Evolutionary conservation across 805 yeast genomes (phyloP), one percentile per base, ranked within the genome.

Genomic region (Lachancea fermentati): DNA sequence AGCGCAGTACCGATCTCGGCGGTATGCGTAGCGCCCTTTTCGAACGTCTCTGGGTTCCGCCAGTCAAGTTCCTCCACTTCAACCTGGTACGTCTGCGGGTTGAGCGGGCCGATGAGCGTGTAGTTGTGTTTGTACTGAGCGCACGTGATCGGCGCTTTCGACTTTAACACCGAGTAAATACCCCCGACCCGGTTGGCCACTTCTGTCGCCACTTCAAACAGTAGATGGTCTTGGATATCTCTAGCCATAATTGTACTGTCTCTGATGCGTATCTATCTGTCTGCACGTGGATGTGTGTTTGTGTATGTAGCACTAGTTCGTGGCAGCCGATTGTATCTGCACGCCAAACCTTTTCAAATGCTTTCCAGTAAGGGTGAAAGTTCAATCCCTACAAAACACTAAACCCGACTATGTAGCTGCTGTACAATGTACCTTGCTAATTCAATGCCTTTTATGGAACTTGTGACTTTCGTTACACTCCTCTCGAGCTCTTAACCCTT

Each of bases 151-250:
- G 97, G 97, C 5, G 97, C 97, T 65, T 91, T 91, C 8, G 96
- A 86, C 63, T 93, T 93, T 57, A 91, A 74, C 38, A 91, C 98
- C 5, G 97, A 89, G 68, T 91, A 91, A 62, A 91, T 91, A 28
- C 98, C 98, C 37, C 98, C 98, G 16, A 91, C 97, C 55, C 94
- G 74, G 69, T 93, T 89, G 55, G 97, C 97, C 37, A 91, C 97
- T 62, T 91, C 98, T 2, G 98, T 91, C 46, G 97, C 95, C 33
- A 86, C 83, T 68, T 91, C 98, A 57, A 91, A 88, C 36, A 93
- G 73, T 41, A 89, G 70, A 60, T 87, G 96, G 62, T 85, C 81
- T 54, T 82, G 78, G 46, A 91, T 80, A 69, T 87, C 96, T 66
- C 97, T 77, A 22, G 83, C 68, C 87, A 83, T 82, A n/a, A n/a